Base-by-base conservation (phyloP, 192 early-diverging fungal genomes). In the Glomus cerebriforme region DNA sequence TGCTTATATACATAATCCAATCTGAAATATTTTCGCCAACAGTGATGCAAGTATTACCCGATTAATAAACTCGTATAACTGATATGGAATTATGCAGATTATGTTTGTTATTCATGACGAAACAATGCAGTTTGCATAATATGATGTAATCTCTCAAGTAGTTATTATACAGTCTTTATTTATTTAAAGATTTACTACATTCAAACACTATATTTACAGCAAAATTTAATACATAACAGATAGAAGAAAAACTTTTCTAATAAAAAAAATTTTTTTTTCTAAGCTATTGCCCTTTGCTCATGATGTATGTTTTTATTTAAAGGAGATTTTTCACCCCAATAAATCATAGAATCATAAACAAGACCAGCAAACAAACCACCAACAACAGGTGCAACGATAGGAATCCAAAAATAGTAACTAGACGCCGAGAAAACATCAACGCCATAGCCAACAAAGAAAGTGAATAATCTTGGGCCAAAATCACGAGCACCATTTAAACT, bases 401-500 rank as follows among this genome's bases (percentile, higher is more conserved):
- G 93, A 29, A 93, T 87, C 86, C 90, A 92, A 79, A 90, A 89
- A 81, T 94, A 95, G 86, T 90, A 89, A 66, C 88, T 81, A 79
- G 84, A 81, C n/a, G 82, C 86, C n/a, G 89, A 85, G 84, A 95
- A 95, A 26, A 89, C 90, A 32, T 87, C 86, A 34, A 78, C 67
- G 35, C 93, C 92, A 83, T 91, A 95, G 12, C 91, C 91, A 59
- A 88, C 86, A 74, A 90, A 81, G 34, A 87, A 82, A 35, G 91
- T 88, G 81, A 94, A 93, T n/a, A 91, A 80, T 58, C 94, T 91
- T 13, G 93, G 93, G 34, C 92, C 94, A 81, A 94, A 85, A 83
- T 95, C 94, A 85, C 94, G 88, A 7, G 94, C 94, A 64, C 91
- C 92, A 80, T 95, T 95, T 68, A 95, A 85, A 54, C 89, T 90